Base-by-base conservation (phyloP, 768 basidiomycete genomes). In the Pholiota conissans region DNA sequence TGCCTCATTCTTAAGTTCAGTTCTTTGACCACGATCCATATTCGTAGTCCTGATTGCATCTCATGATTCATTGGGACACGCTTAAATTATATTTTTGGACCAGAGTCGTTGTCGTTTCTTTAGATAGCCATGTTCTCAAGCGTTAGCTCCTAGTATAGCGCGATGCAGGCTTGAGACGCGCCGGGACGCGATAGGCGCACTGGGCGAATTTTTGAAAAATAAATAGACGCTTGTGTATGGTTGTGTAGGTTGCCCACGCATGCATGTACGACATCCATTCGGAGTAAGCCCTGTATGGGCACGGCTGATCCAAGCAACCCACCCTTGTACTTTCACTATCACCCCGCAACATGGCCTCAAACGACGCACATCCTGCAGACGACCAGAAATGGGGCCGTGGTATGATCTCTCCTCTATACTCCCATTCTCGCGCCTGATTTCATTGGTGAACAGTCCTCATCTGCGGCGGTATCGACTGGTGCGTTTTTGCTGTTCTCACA, bases 401-500 rank as follows among this genome's bases (percentile, higher is more conserved):
- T 75, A 69, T 49, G 42, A 47, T 45, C 16, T 9, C 18, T 48
- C 39, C 32, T 53, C 26, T 59, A 55, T 53, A 51, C 59, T 61
- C 61, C 58, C 32, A 53, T 37, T 30, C 46, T 52, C 49, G 29
- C 47, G 58, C 55, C 66, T 70, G 55, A 69, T 61, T 56, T 46
- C 57, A 47, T 58, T 52, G 59, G 61, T 52, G 37, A 59, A 30
- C 57, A 95, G 93, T 93, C 37, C 72, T 93, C 62, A 86, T 95
- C 63, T 90, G 87, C 65, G 93, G 93, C 52, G 93, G 93, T 51
- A 92, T 89, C 22, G 89, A 92, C 73, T 94, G 93, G 92, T 94
- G 69, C 69, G 85, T 77, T 61, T 59, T 59, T 52, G 52, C 49
- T 51, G 57, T 71, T 70, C 71, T 72, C 69, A 73, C 68, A 67